A percentile compares a stretch with the other conserved stretches of the same genome.
These are phyloP conservation scores for Pelargonium nanum DNA, from an alignment of 345 rosid species.

Conservation along the genomic window DNA sequence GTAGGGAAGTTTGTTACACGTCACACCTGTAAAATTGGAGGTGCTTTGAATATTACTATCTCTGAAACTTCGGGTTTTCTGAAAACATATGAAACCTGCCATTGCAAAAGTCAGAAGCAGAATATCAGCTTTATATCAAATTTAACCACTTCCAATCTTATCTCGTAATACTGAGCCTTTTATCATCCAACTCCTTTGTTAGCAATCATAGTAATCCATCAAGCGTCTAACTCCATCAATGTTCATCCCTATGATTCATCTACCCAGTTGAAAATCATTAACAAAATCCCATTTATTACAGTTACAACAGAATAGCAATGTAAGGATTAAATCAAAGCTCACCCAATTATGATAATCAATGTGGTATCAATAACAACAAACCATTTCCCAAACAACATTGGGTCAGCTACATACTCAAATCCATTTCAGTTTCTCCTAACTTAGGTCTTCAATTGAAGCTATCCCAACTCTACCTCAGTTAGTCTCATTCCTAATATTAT, in stretches of 20 bases:
- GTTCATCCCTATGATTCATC: not conserved
- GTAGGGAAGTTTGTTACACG: not conserved
- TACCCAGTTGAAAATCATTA: not conserved
- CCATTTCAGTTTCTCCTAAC: too few species aligned
- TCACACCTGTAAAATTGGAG: slow-evolving; percentile 59
- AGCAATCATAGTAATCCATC: not conserved
- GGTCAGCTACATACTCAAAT: too few species aligned
- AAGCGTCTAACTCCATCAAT: not conserved
- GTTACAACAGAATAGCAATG: not conserved
- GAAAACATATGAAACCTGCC: slow-evolving; percentile 71
- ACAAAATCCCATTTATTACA: not conserved
- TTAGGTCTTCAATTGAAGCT: too few species aligned
- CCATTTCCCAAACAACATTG: too few species aligned
- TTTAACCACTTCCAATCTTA: not conserved
- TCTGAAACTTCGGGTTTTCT: slow-evolving; percentile 78
- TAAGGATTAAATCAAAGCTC: not conserved
- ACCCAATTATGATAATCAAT: too few species aligned
- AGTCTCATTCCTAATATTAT: too few species aligned
- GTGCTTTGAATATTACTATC: slow-evolving; percentile 79
- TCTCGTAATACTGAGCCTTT: not conserved
- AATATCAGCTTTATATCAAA: not conserved
- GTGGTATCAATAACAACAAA: too few species aligned
- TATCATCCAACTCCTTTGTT: not conserved
- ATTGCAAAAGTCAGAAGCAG: slow-evolving; percentile 7
- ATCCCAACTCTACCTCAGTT: too few species aligned